A percentile compares a stretch with the other conserved stretches of the same genome.
Conservation (phyloP, 2,329 filamentous ascomycete genomes). For the Pseudogymnoascus sp. region DNA sequence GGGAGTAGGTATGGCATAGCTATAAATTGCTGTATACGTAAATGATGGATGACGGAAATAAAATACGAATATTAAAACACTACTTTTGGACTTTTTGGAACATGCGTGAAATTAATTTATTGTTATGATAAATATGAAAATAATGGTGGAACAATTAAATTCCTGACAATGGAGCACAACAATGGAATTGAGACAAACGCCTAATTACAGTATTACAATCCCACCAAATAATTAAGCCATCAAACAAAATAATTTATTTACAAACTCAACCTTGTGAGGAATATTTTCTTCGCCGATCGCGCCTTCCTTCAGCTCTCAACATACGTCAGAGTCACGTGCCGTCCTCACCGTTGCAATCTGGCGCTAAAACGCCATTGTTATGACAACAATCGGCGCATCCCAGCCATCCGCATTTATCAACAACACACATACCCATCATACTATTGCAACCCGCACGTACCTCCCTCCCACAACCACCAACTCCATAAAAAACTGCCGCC, state of each 20-base stretch:
- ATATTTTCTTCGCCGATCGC: neutral
- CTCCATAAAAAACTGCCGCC: slow-evolving; percentile 13
- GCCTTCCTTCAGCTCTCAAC: neutral
- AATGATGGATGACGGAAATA: neutral
- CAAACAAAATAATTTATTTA: neutral
- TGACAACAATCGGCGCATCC: slow-evolving; percentile 8
- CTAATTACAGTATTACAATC: neutral
- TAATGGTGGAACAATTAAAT: neutral
- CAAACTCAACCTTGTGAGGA: neutral
- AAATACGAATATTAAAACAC: neutral
- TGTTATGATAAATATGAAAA: neutral
- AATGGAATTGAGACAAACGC: neutral
- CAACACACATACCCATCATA: slow-evolving; percentile 9
- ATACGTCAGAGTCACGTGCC: slow-evolving; percentile 2
- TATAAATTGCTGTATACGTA: neutral
- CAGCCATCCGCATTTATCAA: slow-evolving; percentile 8
- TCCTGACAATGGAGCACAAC: neutral
- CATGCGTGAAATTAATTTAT: neutral
- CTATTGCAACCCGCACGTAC: slow-evolving; percentile 7
- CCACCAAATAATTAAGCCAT: neutral
- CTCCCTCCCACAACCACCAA: slow-evolving; percentile 23
- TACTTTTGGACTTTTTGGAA: neutral
- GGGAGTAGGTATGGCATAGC: neutral
- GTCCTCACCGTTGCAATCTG: neutral
- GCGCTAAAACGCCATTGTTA: slow-evolving; percentile 8